Evolutionary conservation across 495 filamentous ascomycete species (phyloP).

Genomic region (Penicillium silybi): DNA sequence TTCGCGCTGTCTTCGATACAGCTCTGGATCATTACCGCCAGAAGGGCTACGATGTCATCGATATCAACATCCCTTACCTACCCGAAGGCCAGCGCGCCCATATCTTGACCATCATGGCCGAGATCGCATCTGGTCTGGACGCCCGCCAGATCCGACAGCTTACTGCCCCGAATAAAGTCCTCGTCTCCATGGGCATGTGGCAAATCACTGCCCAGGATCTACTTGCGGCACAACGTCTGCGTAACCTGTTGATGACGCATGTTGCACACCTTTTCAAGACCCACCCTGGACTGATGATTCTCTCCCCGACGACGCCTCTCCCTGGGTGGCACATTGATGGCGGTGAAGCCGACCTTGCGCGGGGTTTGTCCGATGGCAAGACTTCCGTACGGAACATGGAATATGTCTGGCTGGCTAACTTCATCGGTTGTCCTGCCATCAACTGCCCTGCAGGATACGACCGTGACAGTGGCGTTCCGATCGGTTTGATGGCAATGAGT

Average conservation of each 20-base stretch:
- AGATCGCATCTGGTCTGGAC: slow-evolving; percentile 49
- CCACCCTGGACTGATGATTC: slow-evolving; percentile 72
- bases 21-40: slow-evolving; percentile 60
- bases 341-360: slow-evolving; percentile 49
- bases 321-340: slow-evolving; percentile 65
- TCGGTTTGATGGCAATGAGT: slow-evolving; percentile 85
- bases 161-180: slow-evolving; percentile 69
- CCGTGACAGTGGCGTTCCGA: slow-evolving; percentile 54
- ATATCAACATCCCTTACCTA: slow-evolving; percentile 75
- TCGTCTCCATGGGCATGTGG: slow-evolving; percentile 56
- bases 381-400: slow-evolving; percentile 73
- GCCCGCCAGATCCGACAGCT: slow-evolving; percentile 45
- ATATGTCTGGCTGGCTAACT: slow-evolving; percentile 86
- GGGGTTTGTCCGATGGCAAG: slow-evolving; percentile 73
- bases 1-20: slow-evolving; percentile 55
- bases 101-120: slow-evolving; percentile 73
- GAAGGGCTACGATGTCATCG: slow-evolving; percentile 62
- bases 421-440: slow-evolving; percentile 75
- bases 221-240: slow-evolving; percentile 68
- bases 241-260: slow-evolving; percentile 78
- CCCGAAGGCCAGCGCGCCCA: slow-evolving; percentile 73
- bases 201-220: slow-evolving; percentile 67
- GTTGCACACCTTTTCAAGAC: slow-evolving; percentile 65
- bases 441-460: slow-evolving; percentile 72
- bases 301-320: slow-evolving; percentile 75